These are phyloP conservation scores for Microbotryum lychnidis-dioicae DNA, from an alignment of 1,284 basidiomycete genomes.

Conservation along the genomic window DNA sequence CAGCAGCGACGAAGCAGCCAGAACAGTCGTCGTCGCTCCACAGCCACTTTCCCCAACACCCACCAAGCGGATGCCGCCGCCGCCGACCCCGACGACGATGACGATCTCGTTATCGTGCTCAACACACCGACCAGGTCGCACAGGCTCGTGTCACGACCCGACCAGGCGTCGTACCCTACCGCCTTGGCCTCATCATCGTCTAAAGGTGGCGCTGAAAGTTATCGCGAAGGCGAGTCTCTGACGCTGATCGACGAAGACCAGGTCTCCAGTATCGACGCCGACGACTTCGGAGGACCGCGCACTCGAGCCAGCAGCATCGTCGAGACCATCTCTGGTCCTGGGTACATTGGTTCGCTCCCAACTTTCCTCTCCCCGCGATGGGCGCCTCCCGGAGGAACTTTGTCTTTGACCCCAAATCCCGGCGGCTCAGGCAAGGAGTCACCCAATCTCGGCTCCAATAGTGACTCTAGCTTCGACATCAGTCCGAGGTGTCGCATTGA, in stretches of 20 bases:
- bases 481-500: too few relatives aligned
- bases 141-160: conserved; percentile 1
- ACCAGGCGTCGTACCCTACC: background rate
- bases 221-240: background rate
- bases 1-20: too few relatives aligned
- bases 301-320: background rate
- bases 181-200: conserved; percentile 1
- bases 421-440: too few relatives aligned
- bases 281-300: background rate
- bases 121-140: conserved; percentile 8
- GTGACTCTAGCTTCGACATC: too few relatives aligned
- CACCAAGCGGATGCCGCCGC: background rate
- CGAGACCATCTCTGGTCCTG: background rate
- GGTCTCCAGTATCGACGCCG: too few relatives aligned
- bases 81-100: conserved; percentile 12
- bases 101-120: conserved; percentile 27
- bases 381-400: too few relatives aligned
- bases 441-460: too few relatives aligned
- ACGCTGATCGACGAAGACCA: background rate
- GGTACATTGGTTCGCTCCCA: conserved; percentile 24
- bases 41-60: too few relatives aligned
- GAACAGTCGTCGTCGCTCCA: too few relatives aligned
- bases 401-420: too few relatives aligned
- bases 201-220: conserved; percentile 2
- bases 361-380: conserved; percentile 11